Base-by-base conservation (phyloP, 1,284 basidiomycete genomes). In the Boletellus deceptivus region DNA sequence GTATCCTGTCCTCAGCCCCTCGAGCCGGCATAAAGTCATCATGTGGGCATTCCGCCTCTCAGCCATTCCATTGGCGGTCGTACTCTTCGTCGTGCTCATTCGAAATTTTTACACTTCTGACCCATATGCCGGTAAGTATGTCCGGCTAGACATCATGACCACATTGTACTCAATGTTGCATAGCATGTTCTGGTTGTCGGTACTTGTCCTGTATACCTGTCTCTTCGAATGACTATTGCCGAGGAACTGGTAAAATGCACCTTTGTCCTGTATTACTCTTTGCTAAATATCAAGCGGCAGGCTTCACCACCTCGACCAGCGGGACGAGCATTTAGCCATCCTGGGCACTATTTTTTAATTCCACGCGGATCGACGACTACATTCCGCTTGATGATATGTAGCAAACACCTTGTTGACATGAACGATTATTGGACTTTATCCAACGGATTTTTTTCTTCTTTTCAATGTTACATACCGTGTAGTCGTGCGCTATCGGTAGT, bases 41-140 rank as follows among this genome's bases (percentile, higher is more conserved):
- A 83, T 89, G 58, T 93, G 89, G 84, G 72, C 62, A 33, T 79
- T 89, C 60, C 83, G 95, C 49, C 59, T 91, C 14, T 70, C 84
- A 29, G 90, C 91, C 0, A 74, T 92, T 29, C 86, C 86, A 0
- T 59, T 96, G 37, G 79, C 86, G 3, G 69, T 96, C 20, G 72
- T 95, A 25, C 78, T 96, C 29, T 96, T 89, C 57, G 87, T 94
- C 22, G 77, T 93, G 4, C 77, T 98, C 34, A 80, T 81, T 29
- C 78, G 84, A 56, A 98, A 98, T 70, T 98, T 98, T 69, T 97
- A 95, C 65, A 92, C 82, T 3, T 83, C 82, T 36, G 80, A 93
- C 63, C 91, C 91, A 16, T 88, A 86, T 63, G 83, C 84, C 41
- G 86, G 89, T 88, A 64, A 18, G 79, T 50, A 25, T 48, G 20